Conservation (phyloP, 2,329 filamentous ascomycete genomes). For the Karstenula rhodostoma region DNA sequence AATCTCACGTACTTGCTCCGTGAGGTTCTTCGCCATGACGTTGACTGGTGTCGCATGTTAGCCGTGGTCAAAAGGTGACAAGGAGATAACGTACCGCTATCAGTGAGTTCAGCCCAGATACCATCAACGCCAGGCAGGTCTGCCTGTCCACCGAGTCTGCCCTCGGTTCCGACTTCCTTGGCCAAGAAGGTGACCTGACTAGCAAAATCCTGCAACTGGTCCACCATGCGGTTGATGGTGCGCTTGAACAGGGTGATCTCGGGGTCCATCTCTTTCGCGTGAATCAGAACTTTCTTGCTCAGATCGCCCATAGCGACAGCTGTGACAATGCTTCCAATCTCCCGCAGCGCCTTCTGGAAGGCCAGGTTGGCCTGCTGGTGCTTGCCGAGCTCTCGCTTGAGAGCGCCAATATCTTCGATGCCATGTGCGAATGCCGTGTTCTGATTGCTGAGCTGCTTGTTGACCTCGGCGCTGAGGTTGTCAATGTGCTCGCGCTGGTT, state of each 20-base stretch:
- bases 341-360: constrained; percentile 94
- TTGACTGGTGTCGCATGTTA: constrained; percentile 69
- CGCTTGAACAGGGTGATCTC: constrained; percentile 98
- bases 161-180: constrained; percentile 94
- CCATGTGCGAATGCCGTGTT: constrained; percentile 79
- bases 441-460: constrained; percentile 85
- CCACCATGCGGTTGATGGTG: constrained; percentile 99
- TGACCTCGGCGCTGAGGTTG: constrained; percentile 83
- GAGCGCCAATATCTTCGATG: constrained; percentile 84
- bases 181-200: constrained; percentile 95
- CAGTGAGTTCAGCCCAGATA: constrained; percentile 95
- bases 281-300: constrained; percentile 96
- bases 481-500: constrained; percentile 86
- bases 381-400: constrained; percentile 94
- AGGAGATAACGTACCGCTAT: constrained; percentile 55
- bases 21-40: constrained; percentile 98
- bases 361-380: constrained; percentile 98
- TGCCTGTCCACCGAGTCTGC: constrained; percentile 90
- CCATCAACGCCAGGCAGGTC: constrained; percentile 93
- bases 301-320: constrained; percentile 94
- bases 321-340: constrained; percentile 97
- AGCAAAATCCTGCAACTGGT: constrained; percentile 94
- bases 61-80: constrained; percentile 26
- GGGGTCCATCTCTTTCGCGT: constrained; percentile 95
- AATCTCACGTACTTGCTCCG: constrained; percentile 96